A percentile compares a stretch with the other conserved stretches of the same genome.
Conservation (phyloP, 176 grass and related monocot species). For the Bothriochloa decipiens region DNA sequence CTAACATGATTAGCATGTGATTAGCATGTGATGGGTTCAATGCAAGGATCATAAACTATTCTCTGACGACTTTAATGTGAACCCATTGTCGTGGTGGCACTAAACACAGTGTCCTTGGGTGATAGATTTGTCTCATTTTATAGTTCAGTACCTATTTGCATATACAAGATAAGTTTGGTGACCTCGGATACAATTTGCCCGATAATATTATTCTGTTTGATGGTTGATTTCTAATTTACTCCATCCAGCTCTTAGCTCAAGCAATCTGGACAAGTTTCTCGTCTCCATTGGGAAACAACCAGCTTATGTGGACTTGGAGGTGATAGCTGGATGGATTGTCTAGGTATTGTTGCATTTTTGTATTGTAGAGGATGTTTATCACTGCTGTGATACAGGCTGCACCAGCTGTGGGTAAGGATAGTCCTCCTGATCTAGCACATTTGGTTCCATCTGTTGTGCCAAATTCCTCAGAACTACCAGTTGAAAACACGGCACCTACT, state of each 20-base stretch:
- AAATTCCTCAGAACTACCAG: conserved; percentile 45
- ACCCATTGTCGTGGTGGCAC: not conserved
- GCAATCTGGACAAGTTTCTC: conserved; percentile 90
- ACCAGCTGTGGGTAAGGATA: conserved; percentile 84
- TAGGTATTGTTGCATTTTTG: conserved; percentile 29
- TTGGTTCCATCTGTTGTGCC: conserved; percentile 63
- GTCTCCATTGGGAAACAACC: conserved; percentile 78
- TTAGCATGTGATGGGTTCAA: not conserved
- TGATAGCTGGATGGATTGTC: conserved; percentile 42
- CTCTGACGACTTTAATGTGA: not conserved
- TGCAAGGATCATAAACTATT: not conserved
- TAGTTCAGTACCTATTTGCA: not conserved
- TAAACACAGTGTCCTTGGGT: not conserved
- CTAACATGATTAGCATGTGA: not conserved
- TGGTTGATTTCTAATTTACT: conserved; percentile 29
- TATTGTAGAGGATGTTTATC: conserved; percentile 13
- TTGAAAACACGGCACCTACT: conserved; percentile 47
- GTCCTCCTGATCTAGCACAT: conserved; percentile 82
- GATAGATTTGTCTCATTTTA: not conserved
- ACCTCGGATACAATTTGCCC: not conserved
- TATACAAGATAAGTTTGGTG: not conserved
- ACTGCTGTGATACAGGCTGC: conserved; percentile 61
- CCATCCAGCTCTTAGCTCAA: conserved; percentile 74
- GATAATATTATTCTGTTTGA: not conserved
- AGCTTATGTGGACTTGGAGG: conserved; percentile 91